Evolutionary conservation across 495 filamentous ascomycete species (phyloP), one percentile per base, ranked within the genome.

Genomic region (Evansstolkia leycettana): DNA sequence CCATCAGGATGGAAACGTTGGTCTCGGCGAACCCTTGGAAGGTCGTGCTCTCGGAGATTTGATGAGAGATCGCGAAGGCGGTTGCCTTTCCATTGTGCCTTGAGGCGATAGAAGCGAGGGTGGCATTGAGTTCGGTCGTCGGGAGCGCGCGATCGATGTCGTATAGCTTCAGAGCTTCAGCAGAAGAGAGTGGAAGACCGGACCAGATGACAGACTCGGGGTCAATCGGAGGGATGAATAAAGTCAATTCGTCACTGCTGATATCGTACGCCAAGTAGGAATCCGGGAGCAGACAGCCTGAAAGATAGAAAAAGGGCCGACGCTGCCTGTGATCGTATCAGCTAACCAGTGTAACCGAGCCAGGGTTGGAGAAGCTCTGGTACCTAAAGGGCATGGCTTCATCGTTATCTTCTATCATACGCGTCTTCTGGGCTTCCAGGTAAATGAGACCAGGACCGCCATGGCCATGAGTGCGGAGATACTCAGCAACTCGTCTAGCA

Each of bases 161-260:
- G 61, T 82, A 95, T 17, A 70, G 70, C 17, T 74, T 51, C 28
- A 73, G 51, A 13, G 88, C 88, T 50, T 94, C 80, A n/a, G 78
- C 64, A 20, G 62, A 51, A 5, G 76, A 78, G 38, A 93, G 52
- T 0, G 92, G 92, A 14, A 96, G 73, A 17, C 92, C 92, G 16
- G 80, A 81, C 92, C 92, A 99, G 46, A 96, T 84, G n/a, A 96
- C 90, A 27, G 75, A 76, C 18, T 92, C 83, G 28, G 86, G 76
- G 37, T 92, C 75, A 49, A 93, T 72, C 2, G 85, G 81, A 4
- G 92, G 89, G 42, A 99, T 90, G 64, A 84, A 99, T 34, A 96
- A 78, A 7, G 84, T 95, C 15, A 86, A 71, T 45, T 77, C 73
- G 42, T 72, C 65, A 14, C 68, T 67, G 30, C 67, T 60, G 31